phyloP scores from a whole-genome alignment of 176 grass and related monocot genomes.

The Tillandsia leiboldiana region DNA sequence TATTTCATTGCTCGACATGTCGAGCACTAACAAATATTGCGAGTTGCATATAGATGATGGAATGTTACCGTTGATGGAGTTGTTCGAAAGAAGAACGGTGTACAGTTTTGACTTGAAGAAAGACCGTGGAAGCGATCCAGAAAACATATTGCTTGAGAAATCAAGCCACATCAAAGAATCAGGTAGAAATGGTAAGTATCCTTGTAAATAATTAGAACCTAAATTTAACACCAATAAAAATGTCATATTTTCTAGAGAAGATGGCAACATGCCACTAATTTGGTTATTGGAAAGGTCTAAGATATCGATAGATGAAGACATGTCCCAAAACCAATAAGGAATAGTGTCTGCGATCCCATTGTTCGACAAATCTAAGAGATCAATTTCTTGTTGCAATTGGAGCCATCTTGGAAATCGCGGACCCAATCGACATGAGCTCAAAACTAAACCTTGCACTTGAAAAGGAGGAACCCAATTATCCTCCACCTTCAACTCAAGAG shows the following conservation, averaged over 20 bases:
- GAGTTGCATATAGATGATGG: slow-evolving; percentile 8
- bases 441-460: neutral
- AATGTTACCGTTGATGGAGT: slow-evolving; percentile 15
- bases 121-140: neutral
- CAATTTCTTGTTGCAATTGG: neutral
- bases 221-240: neutral
- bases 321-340: slow-evolving; percentile 34
- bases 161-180: neutral
- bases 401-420: slow-evolving; percentile 28
- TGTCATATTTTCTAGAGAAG: neutral
- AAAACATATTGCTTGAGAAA: slow-evolving; percentile 15
- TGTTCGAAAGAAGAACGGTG: neutral
- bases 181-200: neutral
- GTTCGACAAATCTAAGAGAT: slow-evolving; percentile 15
- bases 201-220: slow-evolving; percentile 15
- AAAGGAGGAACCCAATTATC: slow-evolving; percentile 25
- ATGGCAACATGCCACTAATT: slow-evolving; percentile 16
- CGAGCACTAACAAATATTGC: neutral
- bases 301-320: neutral
- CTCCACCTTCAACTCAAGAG: neutral
- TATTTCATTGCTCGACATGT: slow-evolving; percentile 17
- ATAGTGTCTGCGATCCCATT: slow-evolving; percentile 15
- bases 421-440: neutral
- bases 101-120: neutral
- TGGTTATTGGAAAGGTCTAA: slow-evolving; percentile 18